Evolutionary conservation across 164 flowering plant species (phyloP).

Genomic region (Platanus orientalis): DNA sequence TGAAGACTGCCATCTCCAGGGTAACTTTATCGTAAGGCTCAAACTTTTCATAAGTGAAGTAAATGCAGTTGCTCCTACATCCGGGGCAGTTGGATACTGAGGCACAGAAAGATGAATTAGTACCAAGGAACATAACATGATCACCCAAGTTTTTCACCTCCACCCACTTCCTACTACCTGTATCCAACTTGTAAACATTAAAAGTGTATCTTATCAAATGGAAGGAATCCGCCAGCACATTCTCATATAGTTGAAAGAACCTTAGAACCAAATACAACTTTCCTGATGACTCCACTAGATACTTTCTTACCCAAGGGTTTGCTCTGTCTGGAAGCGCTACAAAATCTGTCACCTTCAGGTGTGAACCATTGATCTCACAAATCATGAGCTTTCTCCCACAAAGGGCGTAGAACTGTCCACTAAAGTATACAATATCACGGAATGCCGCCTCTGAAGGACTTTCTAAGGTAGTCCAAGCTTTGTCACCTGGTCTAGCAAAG

Average conservation of each 20-base stretch:
- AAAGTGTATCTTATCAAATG: background rate
- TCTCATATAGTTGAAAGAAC: background rate
- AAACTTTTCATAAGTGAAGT: too few relatives aligned
- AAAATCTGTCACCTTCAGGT: background rate
- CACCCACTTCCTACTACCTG: background rate
- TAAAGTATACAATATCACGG: background rate
- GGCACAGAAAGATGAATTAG: too few relatives aligned
- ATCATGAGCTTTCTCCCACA: background rate
- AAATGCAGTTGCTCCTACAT: too few relatives aligned
- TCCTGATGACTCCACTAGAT: conserved; percentile 11
- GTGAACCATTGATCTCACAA: background rate
- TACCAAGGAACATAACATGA: too few relatives aligned
- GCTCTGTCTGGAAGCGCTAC: background rate
- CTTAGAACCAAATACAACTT: background rate
- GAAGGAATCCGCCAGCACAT: background rate
- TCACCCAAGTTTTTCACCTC: too few relatives aligned
- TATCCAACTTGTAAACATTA: conserved; percentile 6
- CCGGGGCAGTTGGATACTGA: too few relatives aligned
- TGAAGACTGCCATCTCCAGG: too few relatives aligned
- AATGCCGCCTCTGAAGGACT: background rate
- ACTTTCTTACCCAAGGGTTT: background rate
- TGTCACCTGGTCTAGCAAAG: conserved; percentile 7
- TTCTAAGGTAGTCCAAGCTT: conserved; percentile 2
- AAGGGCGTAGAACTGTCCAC: conserved; percentile 7
- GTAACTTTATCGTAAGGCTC: too few relatives aligned